Base-by-base conservation (phyloP, 208 protist genomes). In the Leishmania arabica region DNA sequence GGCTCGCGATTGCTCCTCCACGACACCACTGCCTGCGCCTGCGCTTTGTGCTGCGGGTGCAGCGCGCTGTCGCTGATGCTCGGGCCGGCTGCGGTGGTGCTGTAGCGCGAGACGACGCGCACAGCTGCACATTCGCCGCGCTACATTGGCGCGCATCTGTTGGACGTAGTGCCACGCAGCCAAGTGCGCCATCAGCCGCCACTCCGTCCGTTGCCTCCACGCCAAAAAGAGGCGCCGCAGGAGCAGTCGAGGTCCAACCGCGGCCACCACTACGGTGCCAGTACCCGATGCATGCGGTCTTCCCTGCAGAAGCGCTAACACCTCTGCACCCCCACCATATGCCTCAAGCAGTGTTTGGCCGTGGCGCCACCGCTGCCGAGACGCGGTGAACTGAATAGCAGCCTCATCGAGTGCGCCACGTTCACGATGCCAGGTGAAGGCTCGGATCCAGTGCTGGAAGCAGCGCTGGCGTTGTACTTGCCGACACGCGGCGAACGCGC, bases 191-290 rank as follows among this genome's bases (percentile, higher is more conserved):
- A 89, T 86, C 56, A 92, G 78, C 31, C 83, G 88, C 15, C 74
- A 70, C 64, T 90, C 86, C 62, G 86, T 91, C 66, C 81, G 77
- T 45, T 53, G 65, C 60, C 86, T 87, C 90, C 90, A 93, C 27
- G n/a, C 27, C 24, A 73, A 65, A 72, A 85, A 82, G 27, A 85
- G 77, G 34, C 77, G 82, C 47, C 71, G 77, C 64, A 85, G 45
- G 7, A 68, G 62, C 11, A 85, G 73, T 6, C 82, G 82, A 34
- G 68, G 65, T 8, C 82, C 82, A 40, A 82, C 82, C 54, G 77
- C 77, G 1, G 82, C 79, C n/a, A 76, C 82, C 53, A 79, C 77
- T 15, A 81, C 65, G 2, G 40, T 40, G 3, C 82, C 73, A 1
- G 13, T 47, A 13, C 40, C 42, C 8, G 73, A 49, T 0, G 49